Base-by-base conservation (phyloP, 257 asterid genomes). In the Sherardia arvensis region DNA sequence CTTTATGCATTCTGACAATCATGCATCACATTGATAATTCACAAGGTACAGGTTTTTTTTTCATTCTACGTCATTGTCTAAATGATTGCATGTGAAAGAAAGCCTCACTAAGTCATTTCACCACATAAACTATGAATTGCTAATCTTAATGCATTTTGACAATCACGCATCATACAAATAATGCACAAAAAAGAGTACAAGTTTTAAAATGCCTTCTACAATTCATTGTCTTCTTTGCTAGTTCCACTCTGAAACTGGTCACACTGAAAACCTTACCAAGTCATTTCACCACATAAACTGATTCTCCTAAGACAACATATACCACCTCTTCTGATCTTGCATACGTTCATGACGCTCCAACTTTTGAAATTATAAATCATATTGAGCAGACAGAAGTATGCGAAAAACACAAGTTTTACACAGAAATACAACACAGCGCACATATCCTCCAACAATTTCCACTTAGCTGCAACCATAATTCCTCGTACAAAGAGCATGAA, bases 251-350 rank as follows among this genome's bases (percentile, higher is more conserved):
- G 57, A 28, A 61, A 56, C 57, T 51, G 57, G 12, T 3, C 3
- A 9, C 43, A 27, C 48, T 10, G 30, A 57, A 27, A 67, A 59
- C 27, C 21, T n/a, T n/a, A 28, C 14, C 47, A 28, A 20, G 33
- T 66, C 45, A 43, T 28, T 25, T 57, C 28, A 66, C 22, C 38
- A 9, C 26, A 20, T 8, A 17, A 22, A 8, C 32, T 32, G 5
- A 23, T 23, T 49, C 26, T 18, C 7, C 29, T 43, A 57, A 20
- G 9, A 0, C 55, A n/a, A 59, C 3, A 14, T 17, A 47, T 25
- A 54, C 61, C 26, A 45, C 51, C 26, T 14, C 32, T 67, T 54
- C 62, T 53, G 22, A 12, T 14, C 59, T 58, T 57, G 49, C 32
- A 47, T 45, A 22, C n/a, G n/a, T n/a, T 47, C 47, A 59, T n/a